Base-by-base conservation (phyloP, 192 early-diverging fungal genomes). In the Thoreauomyces humboldtii region DNA sequence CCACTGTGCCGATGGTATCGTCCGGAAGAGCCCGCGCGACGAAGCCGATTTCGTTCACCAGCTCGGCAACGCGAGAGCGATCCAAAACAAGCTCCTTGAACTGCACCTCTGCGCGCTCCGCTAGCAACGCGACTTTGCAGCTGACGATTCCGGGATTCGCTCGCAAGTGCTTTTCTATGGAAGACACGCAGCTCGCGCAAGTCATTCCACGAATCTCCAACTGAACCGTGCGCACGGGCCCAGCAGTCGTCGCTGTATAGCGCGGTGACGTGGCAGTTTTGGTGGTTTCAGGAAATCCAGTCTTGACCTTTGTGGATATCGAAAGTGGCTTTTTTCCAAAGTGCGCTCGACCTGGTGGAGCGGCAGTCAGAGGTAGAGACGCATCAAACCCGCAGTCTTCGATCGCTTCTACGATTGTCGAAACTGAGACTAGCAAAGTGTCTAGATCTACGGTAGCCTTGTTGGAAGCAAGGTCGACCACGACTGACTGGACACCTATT, bases 191-290 rank as follows among this genome's bases (percentile, higher is more conserved):
- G 3, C 89, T 89, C 4, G 94, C 86, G 77, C 95, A 98, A 32
- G 96, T 95, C 96, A 98, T 98, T 4, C 96, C 96, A 24, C 74
- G 81, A 22, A 98, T 82, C 60, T 89, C 81, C 11, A 96, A 65
- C 19, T 35, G 42, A 12, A 63, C 59, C 17, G 60, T 54, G 21
- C 52, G 34, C 21, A 66, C 45, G 38, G 51, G 51, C 7, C 64
- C 64, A 0, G 64, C 64, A 15, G 64, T 57, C 12, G 61, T 63
- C 3, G 61, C 47, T 15, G 61, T 63, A 24, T 63, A 53, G 6
- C 28, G 46, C 12, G 64, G 64, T 12, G 64, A 66, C 22, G 27
- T 2, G 2, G 55, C 34, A 27, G 19, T 57, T 36, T 34, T 33
- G n/a, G 19, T 14, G 15, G 34, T 57, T 57, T 15, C 12, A 9